phyloP scores from a whole-genome alignment of 371 early-diverging fungal genomes.

The Rhizopus delemar region DNA sequence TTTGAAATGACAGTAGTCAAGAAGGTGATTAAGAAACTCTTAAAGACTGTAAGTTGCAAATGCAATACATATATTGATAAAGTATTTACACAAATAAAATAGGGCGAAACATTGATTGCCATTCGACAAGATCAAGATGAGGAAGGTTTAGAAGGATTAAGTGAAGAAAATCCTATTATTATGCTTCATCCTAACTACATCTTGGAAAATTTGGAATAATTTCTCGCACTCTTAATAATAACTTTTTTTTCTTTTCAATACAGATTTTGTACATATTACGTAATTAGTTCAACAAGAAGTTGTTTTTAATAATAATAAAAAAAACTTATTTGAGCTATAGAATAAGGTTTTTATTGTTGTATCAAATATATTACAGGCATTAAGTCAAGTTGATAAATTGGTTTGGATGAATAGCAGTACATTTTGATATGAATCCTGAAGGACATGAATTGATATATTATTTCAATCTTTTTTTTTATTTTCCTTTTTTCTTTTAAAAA shows the following conservation, averaged over 20 bases:
- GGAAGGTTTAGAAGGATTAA: constrained; percentile 5
- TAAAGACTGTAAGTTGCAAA: constrained; percentile 61
- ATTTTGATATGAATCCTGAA: too few relatives aligned
- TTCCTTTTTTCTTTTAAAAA: neutral
- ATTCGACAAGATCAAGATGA: constrained; percentile 42
- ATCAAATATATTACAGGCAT: too few relatives aligned
- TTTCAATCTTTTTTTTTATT: neutral
- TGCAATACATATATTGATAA: too few relatives aligned
- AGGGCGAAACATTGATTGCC: constrained; percentile 53
- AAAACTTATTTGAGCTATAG: neutral
- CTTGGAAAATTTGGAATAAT: constrained; percentile 15
- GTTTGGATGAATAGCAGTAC: too few relatives aligned
- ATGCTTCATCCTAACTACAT: constrained; percentile 69
- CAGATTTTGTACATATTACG: neutral
- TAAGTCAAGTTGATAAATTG: too few relatives aligned
- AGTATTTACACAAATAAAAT: neutral
- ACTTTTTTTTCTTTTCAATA: neutral
- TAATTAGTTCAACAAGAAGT: neutral
- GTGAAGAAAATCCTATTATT: constrained; percentile 43
- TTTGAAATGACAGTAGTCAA: constrained; percentile 70
- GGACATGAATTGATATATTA: neutral
- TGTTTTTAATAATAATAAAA: neutral
- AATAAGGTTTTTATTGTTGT: too few relatives aligned
- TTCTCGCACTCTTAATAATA: neutral
- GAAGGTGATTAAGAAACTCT: constrained; percentile 77